Evolutionary conservation across 495 filamentous ascomycete species (phyloP).

Genomic region (Penicillium angulare): DNA sequence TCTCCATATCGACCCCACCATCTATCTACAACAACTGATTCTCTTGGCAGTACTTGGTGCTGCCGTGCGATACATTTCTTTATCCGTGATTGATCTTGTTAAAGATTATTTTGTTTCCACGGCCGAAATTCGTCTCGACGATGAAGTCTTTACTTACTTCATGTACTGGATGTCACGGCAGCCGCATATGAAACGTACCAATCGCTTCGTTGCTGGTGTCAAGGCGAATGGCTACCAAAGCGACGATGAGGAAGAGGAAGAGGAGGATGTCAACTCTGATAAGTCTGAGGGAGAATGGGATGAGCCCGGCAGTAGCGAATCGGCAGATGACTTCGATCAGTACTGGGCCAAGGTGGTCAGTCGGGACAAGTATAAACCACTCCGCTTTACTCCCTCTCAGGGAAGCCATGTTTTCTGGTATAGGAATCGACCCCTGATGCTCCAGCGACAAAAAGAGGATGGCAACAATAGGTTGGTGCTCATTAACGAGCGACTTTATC

Average conservation of each 20-base stretch:
- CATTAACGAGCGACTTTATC: constrained; percentile 58
- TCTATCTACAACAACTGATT: constrained; percentile 65
- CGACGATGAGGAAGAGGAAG: constrained; percentile 40
- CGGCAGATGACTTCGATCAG: constrained; percentile 33
- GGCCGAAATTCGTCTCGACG: constrained; percentile 63
- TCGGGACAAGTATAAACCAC: constrained; percentile 54
- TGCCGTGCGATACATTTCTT: constrained; percentile 48
- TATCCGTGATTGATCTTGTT: constrained; percentile 36
- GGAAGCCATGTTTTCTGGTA: constrained; percentile 69
- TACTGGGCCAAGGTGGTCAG: constrained; percentile 47
- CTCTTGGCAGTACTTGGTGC: constrained; percentile 49
- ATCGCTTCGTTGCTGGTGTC: constrained; percentile 61
- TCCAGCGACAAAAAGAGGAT: constrained; percentile 45
- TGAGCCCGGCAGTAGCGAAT: not conserved
- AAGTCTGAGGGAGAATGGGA: constrained; percentile 26
- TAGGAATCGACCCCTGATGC: constrained; percentile 52
- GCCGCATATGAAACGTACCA: constrained; percentile 53
- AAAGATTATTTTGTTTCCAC: constrained; percentile 44
- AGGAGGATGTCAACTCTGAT: constrained; percentile 40
- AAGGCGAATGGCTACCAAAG: constrained; percentile 51
- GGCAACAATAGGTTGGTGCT: constrained; percentile 24
- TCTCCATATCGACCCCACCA: constrained; percentile 66
- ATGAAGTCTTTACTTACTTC: constrained; percentile 67
- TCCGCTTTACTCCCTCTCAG: constrained; percentile 63
- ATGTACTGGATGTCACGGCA: constrained; percentile 70